A percentile compares a stretch with the other conserved stretches of the same genome.
Evolutionary conservation across 352 stramenopile genomes (phyloP).

Genomic region (Globisporangium megalacanthum): DNA sequence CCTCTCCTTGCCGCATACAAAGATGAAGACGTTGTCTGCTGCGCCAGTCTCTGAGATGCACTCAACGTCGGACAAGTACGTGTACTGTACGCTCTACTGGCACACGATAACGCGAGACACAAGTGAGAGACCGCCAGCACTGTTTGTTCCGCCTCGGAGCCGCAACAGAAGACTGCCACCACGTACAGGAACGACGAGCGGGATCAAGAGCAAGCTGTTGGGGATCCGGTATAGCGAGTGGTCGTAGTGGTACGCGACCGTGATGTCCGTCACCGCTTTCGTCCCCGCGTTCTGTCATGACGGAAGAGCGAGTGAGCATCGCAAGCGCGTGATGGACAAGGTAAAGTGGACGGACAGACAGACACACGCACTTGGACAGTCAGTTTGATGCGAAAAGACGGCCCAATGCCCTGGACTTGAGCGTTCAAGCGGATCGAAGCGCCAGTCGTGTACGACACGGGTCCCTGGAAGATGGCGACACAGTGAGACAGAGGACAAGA

Average conservation of each 20-base stretch:
- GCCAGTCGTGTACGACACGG: constrained; percentile 65
- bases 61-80: constrained; percentile 63
- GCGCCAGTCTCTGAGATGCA: constrained; percentile 62
- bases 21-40: constrained; percentile 75
- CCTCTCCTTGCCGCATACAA: constrained; percentile 82
- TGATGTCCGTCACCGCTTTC: constrained; percentile 59
- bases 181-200: constrained; percentile 65
- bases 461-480: constrained; percentile 23
- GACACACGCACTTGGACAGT: constrained; percentile 48
- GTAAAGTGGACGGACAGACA: neutral
- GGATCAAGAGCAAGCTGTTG: constrained; percentile 61
- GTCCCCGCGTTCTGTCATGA: constrained; percentile 49
- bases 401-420: constrained; percentile 76
- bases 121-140: neutral
- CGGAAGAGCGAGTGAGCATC: too few species aligned
- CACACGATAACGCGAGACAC: constrained; percentile 1
- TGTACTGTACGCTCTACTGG: constrained; percentile 63
- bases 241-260: constrained; percentile 73
- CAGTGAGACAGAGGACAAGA: neutral
- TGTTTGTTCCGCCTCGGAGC: neutral
- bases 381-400: constrained; percentile 78
- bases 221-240: constrained; percentile 61
- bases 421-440: constrained; percentile 76
- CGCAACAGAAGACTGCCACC: constrained; percentile 1
- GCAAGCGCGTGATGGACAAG: too few species aligned